A percentile compares a stretch with the other conserved stretches of the same genome.
These are phyloP conservation scores for Purpureocillium takamizusanense DNA, from an alignment of 2,329 filamentous ascomycete genomes.

Conservation along the genomic window DNA sequence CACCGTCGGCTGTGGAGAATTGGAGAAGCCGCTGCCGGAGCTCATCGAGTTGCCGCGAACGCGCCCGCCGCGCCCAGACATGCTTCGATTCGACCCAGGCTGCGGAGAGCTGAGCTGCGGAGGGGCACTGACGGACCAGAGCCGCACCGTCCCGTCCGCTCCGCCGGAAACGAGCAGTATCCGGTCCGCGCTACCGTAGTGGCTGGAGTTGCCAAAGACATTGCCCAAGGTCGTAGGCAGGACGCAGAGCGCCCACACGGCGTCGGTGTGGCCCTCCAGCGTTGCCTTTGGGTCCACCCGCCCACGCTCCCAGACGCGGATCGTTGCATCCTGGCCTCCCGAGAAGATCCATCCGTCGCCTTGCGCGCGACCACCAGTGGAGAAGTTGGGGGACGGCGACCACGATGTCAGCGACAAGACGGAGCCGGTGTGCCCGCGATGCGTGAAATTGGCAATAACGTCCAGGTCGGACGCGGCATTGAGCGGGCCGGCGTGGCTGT, in stretches of 20 bases:
- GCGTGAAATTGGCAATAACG: constrained; percentile 88
- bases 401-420: constrained; percentile 83
- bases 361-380: constrained; percentile 75
- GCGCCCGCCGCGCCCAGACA: constrained; percentile 54
- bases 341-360: constrained; percentile 99
- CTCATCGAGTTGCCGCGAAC: constrained; percentile 88
- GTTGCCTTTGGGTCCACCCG: constrained; percentile 92
- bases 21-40: constrained; percentile 85
- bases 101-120: constrained; percentile 79
- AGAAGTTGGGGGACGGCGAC: constrained; percentile 79
- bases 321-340: constrained; percentile 85
- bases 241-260: constrained; percentile 91
- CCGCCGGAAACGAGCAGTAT: constrained; percentile 86
- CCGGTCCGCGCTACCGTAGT: constrained; percentile 73
- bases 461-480: constrained; percentile 71
- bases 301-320: constrained; percentile 92
- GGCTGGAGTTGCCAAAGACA: constrained; percentile 67
- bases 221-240: constrained; percentile 73
- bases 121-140: constrained; percentile 91
- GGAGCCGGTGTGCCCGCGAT: constrained; percentile 84
- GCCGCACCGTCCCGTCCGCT: constrained; percentile 81
- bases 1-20: constrained; percentile 78
- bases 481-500: constrained; percentile 34
- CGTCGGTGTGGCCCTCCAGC: constrained; percentile 87
- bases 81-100: constrained; percentile 52